Evolutionary conservation across 177 flowering plant genomes (phyloP).

Genomic region (Vitis hybrid): DNA sequence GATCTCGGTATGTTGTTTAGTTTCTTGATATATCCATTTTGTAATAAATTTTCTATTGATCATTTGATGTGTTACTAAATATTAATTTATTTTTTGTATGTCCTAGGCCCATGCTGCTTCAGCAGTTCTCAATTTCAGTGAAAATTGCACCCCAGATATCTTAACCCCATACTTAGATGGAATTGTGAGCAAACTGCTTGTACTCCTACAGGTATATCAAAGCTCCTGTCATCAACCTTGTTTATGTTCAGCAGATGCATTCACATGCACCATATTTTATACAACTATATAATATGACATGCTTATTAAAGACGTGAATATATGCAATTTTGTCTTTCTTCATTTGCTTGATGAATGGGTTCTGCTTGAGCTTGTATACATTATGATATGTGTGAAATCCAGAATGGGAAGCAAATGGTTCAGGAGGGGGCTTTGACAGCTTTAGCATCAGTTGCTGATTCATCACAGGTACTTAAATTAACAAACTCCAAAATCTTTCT

Average conservation of each 20-base stretch:
- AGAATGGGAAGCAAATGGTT: conserved; percentile 99
- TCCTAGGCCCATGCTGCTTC: conserved; percentile 98
- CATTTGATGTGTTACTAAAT: too few species aligned
- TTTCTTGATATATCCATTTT: too few species aligned
- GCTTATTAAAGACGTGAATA: neutral
- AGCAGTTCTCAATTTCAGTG: conserved; percentile 96
- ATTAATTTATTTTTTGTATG: conserved; percentile 1
- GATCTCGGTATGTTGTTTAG: too few species aligned
- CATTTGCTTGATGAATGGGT: too few species aligned
- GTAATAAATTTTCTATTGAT: neutral
- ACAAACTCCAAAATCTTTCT: neutral
- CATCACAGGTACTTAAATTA: conserved; percentile 73
- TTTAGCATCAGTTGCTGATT: conserved; percentile 98
- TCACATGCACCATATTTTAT: too few species aligned
- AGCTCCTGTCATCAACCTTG: neutral
- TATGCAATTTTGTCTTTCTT: too few species aligned
- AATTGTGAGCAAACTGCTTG: conserved; percentile 87
- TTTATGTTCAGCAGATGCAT: too few species aligned
- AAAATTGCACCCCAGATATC: conserved; percentile 93
- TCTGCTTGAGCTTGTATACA: too few species aligned
- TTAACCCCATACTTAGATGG: conserved; percentile 92
- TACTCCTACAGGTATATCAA: conserved; percentile 78
- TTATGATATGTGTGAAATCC: conserved; percentile 13
- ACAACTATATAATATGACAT: neutral
- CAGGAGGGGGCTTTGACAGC: conserved; percentile 99